Evolutionary conservation across 345 rosid species (phyloP).

Genomic region (Sisymbrium altissimum): DNA sequence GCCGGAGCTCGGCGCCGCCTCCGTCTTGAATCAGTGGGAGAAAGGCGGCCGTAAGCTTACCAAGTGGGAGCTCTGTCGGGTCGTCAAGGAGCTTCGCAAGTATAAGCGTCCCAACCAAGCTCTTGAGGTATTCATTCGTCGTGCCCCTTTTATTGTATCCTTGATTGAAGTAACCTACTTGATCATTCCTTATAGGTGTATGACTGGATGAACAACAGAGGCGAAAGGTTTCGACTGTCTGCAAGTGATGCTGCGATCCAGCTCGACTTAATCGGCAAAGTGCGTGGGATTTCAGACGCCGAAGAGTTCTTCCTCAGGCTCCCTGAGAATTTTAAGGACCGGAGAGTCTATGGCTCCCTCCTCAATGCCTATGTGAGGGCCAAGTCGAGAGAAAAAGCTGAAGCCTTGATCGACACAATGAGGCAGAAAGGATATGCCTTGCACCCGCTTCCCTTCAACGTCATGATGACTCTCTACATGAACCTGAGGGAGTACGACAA

Average conservation of each 20-base stretch:
- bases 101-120: constrained; percentile 67
- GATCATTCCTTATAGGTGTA: constrained; percentile 42
- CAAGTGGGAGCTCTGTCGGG: constrained; percentile 89
- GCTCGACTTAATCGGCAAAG: constrained; percentile 83
- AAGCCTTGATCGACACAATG: constrained; percentile 59
- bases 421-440: constrained; percentile 58
- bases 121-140: constrained; percentile 57
- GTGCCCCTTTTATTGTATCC: neutral
- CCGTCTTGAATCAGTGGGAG: constrained; percentile 70
- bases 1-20: constrained; percentile 69
- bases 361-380: constrained; percentile 70
- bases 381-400: constrained; percentile 66
- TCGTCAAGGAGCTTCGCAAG: constrained; percentile 88
- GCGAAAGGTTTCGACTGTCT: constrained; percentile 62
- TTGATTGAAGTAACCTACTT: neutral
- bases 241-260: constrained; percentile 94
- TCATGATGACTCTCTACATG: constrained; percentile 98
- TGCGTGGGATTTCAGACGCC: constrained; percentile 66
- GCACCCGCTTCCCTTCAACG: constrained; percentile 81
- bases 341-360: constrained; percentile 78
- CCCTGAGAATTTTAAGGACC: constrained; percentile 63
- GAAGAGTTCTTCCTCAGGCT: constrained; percentile 59
- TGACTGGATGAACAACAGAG: constrained; percentile 88
- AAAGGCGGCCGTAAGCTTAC: constrained; percentile 60
- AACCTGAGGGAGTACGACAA: constrained; percentile 66